Conservation (phyloP, 805 yeast genomes). For the Barnettozyma populi region DNA sequence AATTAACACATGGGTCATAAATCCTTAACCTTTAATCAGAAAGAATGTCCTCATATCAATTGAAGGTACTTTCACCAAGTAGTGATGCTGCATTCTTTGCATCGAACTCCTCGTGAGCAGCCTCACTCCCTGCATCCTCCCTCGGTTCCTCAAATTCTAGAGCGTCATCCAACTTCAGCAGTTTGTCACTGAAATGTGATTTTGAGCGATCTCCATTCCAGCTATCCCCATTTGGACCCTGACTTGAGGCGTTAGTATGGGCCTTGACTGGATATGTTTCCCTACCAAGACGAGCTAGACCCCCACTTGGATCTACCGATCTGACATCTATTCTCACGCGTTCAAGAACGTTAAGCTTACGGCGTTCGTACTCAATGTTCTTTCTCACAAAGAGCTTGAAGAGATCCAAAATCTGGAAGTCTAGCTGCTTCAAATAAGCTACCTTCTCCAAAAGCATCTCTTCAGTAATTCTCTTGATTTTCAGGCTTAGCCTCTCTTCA, state of each 20-base stretch:
- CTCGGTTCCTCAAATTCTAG: slow-evolving; percentile 12
- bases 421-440: slow-evolving; percentile 55
- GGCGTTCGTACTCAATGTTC: slow-evolving; percentile 81
- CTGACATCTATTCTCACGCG: slow-evolving; percentile 66
- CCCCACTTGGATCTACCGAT: slow-evolving; percentile 70
- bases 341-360: slow-evolving; percentile 69
- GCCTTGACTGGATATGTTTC: slow-evolving; percentile 41
- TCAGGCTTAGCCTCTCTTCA: slow-evolving; percentile 72
- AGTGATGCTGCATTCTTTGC: slow-evolving; percentile 81
- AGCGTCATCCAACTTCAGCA: slow-evolving; percentile 8
- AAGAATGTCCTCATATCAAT: neutral
- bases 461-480: slow-evolving; percentile 75
- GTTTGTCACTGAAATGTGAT: slow-evolving; percentile 31
- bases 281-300: slow-evolving; percentile 77
- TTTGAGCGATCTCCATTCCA: slow-evolving; percentile 51
- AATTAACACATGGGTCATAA: neutral
- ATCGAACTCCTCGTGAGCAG: slow-evolving; percentile 44
- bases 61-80: slow-evolving; percentile 69
- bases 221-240: slow-evolving; percentile 45
- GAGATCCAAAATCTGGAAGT: slow-evolving; percentile 44
- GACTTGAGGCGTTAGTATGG: slow-evolving; percentile 30
- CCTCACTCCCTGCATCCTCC: slow-evolving; percentile 17
- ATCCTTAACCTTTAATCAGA: too few relatives aligned
- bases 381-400: slow-evolving; percentile 59
- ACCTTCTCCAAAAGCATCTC: slow-evolving; percentile 76